These are phyloP conservation scores for Trypanosoma melophagium DNA, from an alignment of 208 protist species.

Conservation along the genomic window DNA sequence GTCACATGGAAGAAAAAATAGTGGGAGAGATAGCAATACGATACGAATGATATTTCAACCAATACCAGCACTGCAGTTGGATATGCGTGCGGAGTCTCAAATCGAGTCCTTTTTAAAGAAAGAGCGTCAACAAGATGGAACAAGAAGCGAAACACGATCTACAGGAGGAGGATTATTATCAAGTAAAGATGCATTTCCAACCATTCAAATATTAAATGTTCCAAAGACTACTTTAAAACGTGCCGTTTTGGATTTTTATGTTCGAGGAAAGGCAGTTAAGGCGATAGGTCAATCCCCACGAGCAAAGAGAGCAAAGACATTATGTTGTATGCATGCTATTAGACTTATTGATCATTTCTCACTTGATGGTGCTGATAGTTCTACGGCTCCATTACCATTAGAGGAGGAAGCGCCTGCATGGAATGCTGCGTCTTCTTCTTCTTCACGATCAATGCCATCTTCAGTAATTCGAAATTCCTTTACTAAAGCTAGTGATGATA, in stretches of 20 bases:
- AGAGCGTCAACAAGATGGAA: constrained; percentile 11
- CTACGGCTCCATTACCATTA: constrained; percentile 8
- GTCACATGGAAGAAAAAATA: not conserved
- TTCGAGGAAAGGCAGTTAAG: constrained; percentile 25
- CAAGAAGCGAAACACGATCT: not conserved
- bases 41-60: constrained; percentile 5
- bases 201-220: constrained; percentile 34
- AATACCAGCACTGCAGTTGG: constrained; percentile 29
- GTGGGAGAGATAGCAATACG: not conserved
- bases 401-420: not conserved
- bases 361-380: constrained; percentile 2
- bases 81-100: constrained; percentile 33
- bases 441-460: too few species aligned
- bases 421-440: not conserved
- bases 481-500: not conserved
- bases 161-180: constrained; percentile 11
- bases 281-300: constrained; percentile 66
- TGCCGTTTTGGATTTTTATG: constrained; percentile 39
- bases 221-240: constrained; percentile 46
- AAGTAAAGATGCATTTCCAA: not conserved
- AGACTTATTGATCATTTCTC: constrained; percentile 70
- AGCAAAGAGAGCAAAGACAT: constrained; percentile 40
- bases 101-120: constrained; percentile 37
- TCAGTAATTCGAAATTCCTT: too few species aligned
- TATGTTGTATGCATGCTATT: constrained; percentile 80